Percentiles rank a stretch among this genome's conserved stretches.
Conservation (phyloP, 768 basidiomycete genomes). For the Kockovaella imperatae region DNA sequence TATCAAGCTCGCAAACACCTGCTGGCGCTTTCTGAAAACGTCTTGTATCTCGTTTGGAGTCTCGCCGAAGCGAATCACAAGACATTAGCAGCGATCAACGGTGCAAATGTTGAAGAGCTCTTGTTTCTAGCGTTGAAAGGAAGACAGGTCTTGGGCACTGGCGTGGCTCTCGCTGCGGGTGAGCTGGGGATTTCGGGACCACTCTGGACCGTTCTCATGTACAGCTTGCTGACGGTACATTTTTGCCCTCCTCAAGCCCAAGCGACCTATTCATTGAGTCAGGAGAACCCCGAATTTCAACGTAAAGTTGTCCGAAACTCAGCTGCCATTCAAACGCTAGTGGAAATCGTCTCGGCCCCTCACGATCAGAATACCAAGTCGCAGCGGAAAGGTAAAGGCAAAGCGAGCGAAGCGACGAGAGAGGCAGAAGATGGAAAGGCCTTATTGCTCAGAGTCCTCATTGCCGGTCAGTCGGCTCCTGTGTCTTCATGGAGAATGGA, state of each 20-base stretch:
- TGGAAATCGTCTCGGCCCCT: conserved; percentile 16
- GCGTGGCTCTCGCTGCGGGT: conserved; percentile 77
- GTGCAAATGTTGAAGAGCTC: conserved; percentile 68
- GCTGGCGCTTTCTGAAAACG: conserved; percentile 82
- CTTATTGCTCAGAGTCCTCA: conserved; percentile 24
- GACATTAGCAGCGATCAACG: conserved; percentile 77
- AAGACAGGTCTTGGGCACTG: conserved; percentile 59
- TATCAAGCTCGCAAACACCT: conserved; percentile 60
- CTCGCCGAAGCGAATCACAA: conserved; percentile 82
- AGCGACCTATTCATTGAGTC: conserved; percentile 83
- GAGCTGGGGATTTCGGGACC: conserved; percentile 12
- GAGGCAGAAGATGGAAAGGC: conserved; percentile 36
- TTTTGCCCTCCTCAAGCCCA: conserved; percentile 70
- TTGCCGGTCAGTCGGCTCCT: conserved; percentile 21
- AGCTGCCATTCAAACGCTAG: conserved; percentile 17
- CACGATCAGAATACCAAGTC: conserved; percentile 8
- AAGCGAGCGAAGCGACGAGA: conserved; percentile 17
- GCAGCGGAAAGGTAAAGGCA: conserved; percentile 37
- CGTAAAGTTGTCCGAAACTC: conserved; percentile 52
- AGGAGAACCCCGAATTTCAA: conserved; percentile 74
- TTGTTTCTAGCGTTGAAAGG: conserved; percentile 80
- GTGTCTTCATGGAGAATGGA: background rate
- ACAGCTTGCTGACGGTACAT: conserved; percentile 1
- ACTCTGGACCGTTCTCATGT: background rate
- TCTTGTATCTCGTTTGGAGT: conserved; percentile 89